Base-by-base conservation (phyloP, 768 basidiomycete genomes). In the Calocera viscosa region DNA sequence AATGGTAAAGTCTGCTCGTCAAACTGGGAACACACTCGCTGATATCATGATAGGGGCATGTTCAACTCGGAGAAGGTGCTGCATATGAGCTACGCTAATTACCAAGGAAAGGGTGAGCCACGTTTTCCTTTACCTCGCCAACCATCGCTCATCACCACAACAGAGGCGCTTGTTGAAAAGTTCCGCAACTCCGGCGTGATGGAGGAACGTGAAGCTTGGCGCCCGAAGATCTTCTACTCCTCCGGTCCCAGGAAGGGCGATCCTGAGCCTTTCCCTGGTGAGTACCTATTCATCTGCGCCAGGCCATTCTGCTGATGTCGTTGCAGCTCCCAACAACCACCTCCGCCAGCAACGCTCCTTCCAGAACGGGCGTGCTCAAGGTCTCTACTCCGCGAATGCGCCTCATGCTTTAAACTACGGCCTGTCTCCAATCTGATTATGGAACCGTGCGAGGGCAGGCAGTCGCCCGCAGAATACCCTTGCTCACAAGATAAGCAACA, bases 161-260 rank as follows among this genome's bases (percentile, higher is more conserved):
- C 94, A 74, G 90, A 91, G 76, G 88, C 91, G 0, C 83, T 92
- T 40, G 86, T 94, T 63, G 90, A 91, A 74, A 92, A 94, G 76
- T 94, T 94, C 82, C 89, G 90, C 74, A 94, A 93, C 72, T 92
- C 90, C 30, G 82, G 86, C 65, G 90, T 93, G 67, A 92, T 94
- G 89, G 90, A 93, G 75, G 89, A 91, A 74, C 83, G 83, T 35
- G 86, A 87, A 73, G 81, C 83, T 16, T 92, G 89, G 87, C 83
- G 88, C 26, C 91, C 91, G 2, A 88, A 89, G 72, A 67, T 69
- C 34, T 74, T 75, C 68, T 86, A 86, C 73, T 88, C 90, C 32
- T 75, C 80, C 43, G 92, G 92, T 1, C 82, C 83, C 8, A 78
- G 84, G 65, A 83, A 86, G 75, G 92, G 92, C 7, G 78, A 87